A percentile compares a stretch with the other conserved stretches of the same genome.
These are phyloP conservation scores for Populus hybrid DNA, from an alignment of 441 rosid species.

Conservation along the genomic window DNA sequence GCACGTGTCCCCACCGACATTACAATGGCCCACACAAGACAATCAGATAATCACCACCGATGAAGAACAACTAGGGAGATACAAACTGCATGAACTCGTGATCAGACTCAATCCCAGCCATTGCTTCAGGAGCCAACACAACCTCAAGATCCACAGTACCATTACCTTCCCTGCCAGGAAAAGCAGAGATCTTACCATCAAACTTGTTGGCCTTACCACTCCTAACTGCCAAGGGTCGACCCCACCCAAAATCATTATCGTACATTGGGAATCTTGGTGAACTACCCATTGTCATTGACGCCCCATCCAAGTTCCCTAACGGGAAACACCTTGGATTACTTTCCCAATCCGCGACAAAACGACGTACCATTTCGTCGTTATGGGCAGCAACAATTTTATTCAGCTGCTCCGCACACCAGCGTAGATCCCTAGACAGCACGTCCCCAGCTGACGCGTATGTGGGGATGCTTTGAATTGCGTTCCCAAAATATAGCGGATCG, in stretches of 20 bases:
- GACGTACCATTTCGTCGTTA: constrained; percentile 40
- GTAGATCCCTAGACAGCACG: constrained; percentile 39
- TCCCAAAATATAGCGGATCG: constrained; percentile 59
- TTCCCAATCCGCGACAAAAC: constrained; percentile 46
- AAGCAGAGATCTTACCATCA: constrained; percentile 79
- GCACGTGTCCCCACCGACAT: not conserved
- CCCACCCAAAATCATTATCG: constrained; percentile 39
- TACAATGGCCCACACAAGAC: not conserved
- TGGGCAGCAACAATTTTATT: constrained; percentile 60
- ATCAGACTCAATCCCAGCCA: not conserved
- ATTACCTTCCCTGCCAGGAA: constrained; percentile 62
- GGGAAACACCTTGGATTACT: constrained; percentile 56
- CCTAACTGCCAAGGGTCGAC: constrained; percentile 62
- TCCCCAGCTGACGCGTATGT: constrained; percentile 42
- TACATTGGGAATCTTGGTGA: constrained; percentile 78
- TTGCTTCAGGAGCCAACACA: not conserved
- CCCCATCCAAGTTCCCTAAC: constrained; percentile 64
- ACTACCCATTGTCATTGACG: constrained; percentile 77
- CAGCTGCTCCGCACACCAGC: constrained; percentile 51
- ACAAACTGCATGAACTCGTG: not conserved
- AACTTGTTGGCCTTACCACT: constrained; percentile 75
- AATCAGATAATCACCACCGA: not conserved
- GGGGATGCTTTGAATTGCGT: constrained; percentile 73
- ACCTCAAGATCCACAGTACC: constrained; percentile 78
- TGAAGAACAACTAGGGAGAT: not conserved